phyloP scores from a whole-genome alignment of 192 early-diverging fungal genomes.

The Diversispora epigaea region DNA sequence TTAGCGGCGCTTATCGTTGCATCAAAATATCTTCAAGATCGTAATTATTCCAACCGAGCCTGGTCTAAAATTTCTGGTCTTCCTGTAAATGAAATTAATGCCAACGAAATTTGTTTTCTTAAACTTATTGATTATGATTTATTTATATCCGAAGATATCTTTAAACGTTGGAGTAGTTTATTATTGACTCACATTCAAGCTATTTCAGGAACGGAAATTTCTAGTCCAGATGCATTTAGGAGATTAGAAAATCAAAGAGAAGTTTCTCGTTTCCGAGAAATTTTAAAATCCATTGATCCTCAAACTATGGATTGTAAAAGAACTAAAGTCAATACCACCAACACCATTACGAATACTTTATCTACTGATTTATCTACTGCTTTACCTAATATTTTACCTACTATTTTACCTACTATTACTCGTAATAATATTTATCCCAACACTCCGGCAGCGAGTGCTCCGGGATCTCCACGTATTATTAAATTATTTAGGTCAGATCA shows the following conservation, averaged over 20 bases:
- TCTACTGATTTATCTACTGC: too few species aligned
- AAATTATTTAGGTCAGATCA: too few species aligned
- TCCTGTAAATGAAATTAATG: conserved; percentile 71
- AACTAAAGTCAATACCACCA: background rate
- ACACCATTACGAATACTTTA: too few species aligned
- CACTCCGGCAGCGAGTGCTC: too few species aligned
- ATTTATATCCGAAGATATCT: conserved; percentile 58
- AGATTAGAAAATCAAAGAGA: conserved; percentile 23
- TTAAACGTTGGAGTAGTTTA: conserved; percentile 54
- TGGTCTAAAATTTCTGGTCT: conserved; percentile 90
- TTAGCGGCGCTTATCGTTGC: conserved; percentile 80
- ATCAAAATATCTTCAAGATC: conserved; percentile 86
- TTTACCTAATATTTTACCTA: too few species aligned
- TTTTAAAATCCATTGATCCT: conserved; percentile 26
- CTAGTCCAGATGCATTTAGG: conserved; percentile 24
- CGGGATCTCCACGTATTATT: too few species aligned
- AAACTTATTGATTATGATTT: conserved; percentile 77
- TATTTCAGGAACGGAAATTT: conserved; percentile 27
- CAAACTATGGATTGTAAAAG: background rate
- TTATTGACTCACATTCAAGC: conserved; percentile 43
- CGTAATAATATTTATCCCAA: too few species aligned
- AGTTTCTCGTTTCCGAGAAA: conserved; percentile 19
- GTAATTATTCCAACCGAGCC: conserved; percentile 79
- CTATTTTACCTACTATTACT: too few species aligned
- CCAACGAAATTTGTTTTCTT: conserved; percentile 77